Evolutionary conservation across 2,329 filamentous ascomycete species (phyloP), one percentile per base, ranked within the genome.

Genomic region (Microsporum ferrugineum): DNA sequence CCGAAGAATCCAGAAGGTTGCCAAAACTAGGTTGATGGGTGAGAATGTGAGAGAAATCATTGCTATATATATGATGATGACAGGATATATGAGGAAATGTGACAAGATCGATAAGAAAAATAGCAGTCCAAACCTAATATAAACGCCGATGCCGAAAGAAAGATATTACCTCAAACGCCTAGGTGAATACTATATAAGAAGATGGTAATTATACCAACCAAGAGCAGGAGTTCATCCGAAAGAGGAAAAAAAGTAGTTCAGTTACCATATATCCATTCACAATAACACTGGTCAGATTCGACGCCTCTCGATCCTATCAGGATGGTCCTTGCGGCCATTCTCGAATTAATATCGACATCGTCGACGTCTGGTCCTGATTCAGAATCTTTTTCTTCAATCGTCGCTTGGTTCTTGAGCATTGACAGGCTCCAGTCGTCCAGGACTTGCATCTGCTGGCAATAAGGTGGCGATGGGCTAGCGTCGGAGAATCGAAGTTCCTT

Each of bases 401-500:
- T 55, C 4, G 31, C n/a, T 36, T n/a, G 12, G 51, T 34, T 36
- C 10, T 55, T 29, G 12, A 57, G 38, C 34, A n/a, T 57, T 8
- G 70, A 63, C 38, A 81, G 69, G 6, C 71, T 66, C 34, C 80
- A 80, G 64, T 84, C 75, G 56, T 80, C 71, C 60, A 83, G 72
- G 10, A 88, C 76, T 63, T 81, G 76, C 78, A 86, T 86, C 68
- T 86, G 81, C 67, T 86, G 79, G 68, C 85, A 88, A 69, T 86
- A 87, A 0, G 84, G 81, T 58, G 76, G 67, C 7, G 51, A 55
- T 8, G 68, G 64, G 5, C 73, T 70, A 38, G 70, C 71, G 6
- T 75, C 70, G 4, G 76, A 72, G 49, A 76, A 73, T 29, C 85
- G 80, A 58, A 84, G 82, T 71, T 88, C 85, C 69, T 86, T 82